phyloP scores from a whole-genome alignment of 2,329 filamentous ascomycete species.

The Phoma sp. region DNA sequence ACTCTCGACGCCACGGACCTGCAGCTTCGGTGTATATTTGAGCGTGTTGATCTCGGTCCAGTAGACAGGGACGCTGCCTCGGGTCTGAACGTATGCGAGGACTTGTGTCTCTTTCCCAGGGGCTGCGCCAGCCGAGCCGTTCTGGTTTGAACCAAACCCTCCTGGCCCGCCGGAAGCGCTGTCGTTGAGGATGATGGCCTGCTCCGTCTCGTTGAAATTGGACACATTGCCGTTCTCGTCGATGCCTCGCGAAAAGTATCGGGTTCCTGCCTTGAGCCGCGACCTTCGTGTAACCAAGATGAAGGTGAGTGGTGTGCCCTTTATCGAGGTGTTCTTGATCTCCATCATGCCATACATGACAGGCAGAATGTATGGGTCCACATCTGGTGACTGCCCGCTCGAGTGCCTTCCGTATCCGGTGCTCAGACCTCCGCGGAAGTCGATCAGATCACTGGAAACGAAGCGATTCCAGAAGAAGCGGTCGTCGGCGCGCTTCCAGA shows the following conservation, averaged over 20 bases:
- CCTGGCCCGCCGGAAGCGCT: constrained; percentile 71
- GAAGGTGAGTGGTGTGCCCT: constrained; percentile 82
- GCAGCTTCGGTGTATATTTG: constrained; percentile 87
- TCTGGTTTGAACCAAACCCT: constrained; percentile 80
- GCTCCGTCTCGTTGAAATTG: constrained; percentile 99
- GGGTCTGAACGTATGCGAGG: constrained; percentile 92
- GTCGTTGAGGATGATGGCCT: constrained; percentile 89
- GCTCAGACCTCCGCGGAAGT: constrained; percentile 72
- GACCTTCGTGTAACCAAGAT: constrained; percentile 88
- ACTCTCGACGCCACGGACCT: constrained; percentile 82
- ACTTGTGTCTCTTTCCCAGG: constrained; percentile 81
- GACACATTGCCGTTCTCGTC: constrained; percentile 95
- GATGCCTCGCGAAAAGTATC: constrained; percentile 93
- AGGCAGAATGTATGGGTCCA: constrained; percentile 91
- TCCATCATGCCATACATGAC: constrained; percentile 97
- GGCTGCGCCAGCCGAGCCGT: constrained; percentile 59
- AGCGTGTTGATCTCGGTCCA: constrained; percentile 97
- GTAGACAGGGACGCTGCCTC: constrained; percentile 93
- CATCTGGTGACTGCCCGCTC: constrained; percentile 72
- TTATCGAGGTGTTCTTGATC: constrained; percentile 85
- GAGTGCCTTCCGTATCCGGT: constrained; percentile 63
- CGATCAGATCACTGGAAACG: constrained; percentile 86
- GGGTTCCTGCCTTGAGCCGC: constrained; percentile 84
- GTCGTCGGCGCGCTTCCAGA: constrained; percentile 94
- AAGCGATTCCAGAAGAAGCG: constrained; percentile 99